Evolutionary conservation across 148 eudicot species (phyloP).

Genomic region (Chenopodium suecicum): DNA sequence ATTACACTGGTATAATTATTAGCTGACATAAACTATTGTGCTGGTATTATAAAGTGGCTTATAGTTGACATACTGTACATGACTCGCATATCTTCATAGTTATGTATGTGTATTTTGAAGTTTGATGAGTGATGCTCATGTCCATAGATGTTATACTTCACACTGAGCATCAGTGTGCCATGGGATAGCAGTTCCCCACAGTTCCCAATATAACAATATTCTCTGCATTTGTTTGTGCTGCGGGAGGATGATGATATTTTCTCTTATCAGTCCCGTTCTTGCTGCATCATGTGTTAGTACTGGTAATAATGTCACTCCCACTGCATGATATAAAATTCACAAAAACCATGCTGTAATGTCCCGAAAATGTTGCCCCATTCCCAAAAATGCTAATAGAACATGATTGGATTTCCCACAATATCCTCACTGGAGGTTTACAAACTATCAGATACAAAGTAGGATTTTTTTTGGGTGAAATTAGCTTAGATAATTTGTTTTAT

Average conservation of each 20-base stretch:
- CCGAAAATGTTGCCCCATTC: background rate
- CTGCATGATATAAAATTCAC: background rate
- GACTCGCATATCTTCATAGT: background rate
- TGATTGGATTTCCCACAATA: background rate
- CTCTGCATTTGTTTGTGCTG: background rate
- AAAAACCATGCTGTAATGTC: background rate
- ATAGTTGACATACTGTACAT: too few relatives aligned
- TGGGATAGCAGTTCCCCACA: background rate
- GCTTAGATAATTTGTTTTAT: background rate
- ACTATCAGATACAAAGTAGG: background rate
- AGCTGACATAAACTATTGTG: too few relatives aligned
- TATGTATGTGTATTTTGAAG: background rate
- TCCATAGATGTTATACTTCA: background rate
- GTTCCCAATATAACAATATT: too few relatives aligned
- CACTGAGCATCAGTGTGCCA: background rate
- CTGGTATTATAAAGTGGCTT: too few relatives aligned
- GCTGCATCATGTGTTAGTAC: background rate
- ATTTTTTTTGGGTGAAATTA: background rate
- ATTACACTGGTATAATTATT: too few relatives aligned
- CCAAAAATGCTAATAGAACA: background rate
- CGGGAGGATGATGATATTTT: background rate
- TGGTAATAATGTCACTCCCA: background rate
- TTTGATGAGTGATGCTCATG: background rate
- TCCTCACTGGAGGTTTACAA: background rate
- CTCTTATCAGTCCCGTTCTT: background rate